Conservation (phyloP, 2,329 filamentous ascomycete species). For the Raffaelea arxii region DNA sequence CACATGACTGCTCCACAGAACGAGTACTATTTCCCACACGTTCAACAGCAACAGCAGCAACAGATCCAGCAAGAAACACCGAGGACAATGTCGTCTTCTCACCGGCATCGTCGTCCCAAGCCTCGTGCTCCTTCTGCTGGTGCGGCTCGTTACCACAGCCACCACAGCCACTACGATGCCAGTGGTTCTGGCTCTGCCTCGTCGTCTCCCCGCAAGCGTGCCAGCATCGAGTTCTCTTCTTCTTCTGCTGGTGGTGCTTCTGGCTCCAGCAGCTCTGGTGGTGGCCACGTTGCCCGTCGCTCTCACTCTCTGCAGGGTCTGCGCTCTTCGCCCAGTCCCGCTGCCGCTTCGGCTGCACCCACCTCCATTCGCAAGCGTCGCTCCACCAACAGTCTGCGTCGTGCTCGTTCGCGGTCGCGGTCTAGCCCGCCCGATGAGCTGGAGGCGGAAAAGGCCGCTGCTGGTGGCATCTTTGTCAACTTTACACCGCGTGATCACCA, state of each 20-base stretch:
- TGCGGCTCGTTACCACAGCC: constrained; percentile 32
- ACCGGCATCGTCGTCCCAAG: constrained; percentile 27
- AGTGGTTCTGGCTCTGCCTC: constrained; percentile 11
- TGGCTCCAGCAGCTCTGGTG: too few relatives aligned
- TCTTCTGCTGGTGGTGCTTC: not conserved
- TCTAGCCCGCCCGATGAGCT: constrained; percentile 4
- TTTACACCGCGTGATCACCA: constrained; percentile 73
- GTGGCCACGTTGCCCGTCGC: constrained; percentile 13
- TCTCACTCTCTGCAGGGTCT: constrained; percentile 18
- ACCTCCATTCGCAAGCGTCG: constrained; percentile 24
- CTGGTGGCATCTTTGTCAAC: constrained; percentile 63
- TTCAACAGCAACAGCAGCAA: constrained; percentile 5
- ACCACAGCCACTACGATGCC: constrained; percentile 26
- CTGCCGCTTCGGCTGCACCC: not conserved
- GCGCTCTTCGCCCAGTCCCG: not conserved
- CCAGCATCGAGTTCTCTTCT: too few relatives aligned
- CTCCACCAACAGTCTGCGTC: constrained; percentile 21
- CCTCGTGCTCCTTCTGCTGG: constrained; percentile 46
- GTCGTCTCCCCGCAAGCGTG: constrained; percentile 32
- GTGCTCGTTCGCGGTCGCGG: constrained; percentile 1
- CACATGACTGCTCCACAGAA: constrained; percentile 9
- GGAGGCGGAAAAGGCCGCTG: constrained; percentile 16
- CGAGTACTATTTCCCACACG: constrained; percentile 10
- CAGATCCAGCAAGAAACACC: not conserved
- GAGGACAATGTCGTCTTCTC: too few relatives aligned